These are phyloP conservation scores for Cystobasidium tubakii DNA, from an alignment of 768 basidiomycete species.

Conservation along the genomic window DNA sequence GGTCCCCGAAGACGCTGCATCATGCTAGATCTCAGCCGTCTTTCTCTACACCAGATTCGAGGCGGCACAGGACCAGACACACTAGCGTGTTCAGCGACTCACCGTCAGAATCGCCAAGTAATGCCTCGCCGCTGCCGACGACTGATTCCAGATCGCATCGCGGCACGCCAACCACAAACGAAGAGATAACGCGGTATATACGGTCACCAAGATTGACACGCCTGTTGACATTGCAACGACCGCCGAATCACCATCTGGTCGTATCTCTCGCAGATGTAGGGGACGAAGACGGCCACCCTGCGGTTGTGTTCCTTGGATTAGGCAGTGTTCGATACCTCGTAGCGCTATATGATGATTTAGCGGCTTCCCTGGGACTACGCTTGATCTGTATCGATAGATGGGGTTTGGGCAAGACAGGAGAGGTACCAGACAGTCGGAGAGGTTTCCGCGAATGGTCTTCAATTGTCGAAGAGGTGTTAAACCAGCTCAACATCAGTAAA, in stretches of 20 bases:
- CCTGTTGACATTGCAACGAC: slow-evolving; percentile 67
- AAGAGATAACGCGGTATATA: slow-evolving; percentile 66
- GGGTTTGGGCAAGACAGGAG: slow-evolving; percentile 84
- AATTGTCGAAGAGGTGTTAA: slow-evolving; percentile 83
- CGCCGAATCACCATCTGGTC: slow-evolving; percentile 59
- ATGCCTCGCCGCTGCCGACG: background rate
- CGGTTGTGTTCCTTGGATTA: slow-evolving; percentile 84
- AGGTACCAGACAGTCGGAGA: slow-evolving; percentile 57
- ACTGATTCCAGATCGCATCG: background rate
- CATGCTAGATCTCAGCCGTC: background rate
- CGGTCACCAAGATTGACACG: slow-evolving; percentile 80
- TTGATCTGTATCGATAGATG: slow-evolving; percentile 94
- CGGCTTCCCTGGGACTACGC: slow-evolving; percentile 72
- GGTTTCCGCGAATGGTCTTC: slow-evolving; percentile 85
- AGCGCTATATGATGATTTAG: slow-evolving; percentile 94
- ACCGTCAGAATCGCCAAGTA: background rate
- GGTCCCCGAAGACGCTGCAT: background rate
- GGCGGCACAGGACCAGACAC: background rate
- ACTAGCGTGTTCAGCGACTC: background rate
- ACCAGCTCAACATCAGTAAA: slow-evolving; percentile 65
- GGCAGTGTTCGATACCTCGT: slow-evolving; percentile 92
- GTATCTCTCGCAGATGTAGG: slow-evolving; percentile 82
- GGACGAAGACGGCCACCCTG: slow-evolving; percentile 71
- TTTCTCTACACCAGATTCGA: background rate
- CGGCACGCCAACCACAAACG: background rate